Evolutionary conservation across 1,284 basidiomycete species (phyloP), one percentile per base, ranked within the genome.

Genomic region (Microbotryum scabiosae): DNA sequence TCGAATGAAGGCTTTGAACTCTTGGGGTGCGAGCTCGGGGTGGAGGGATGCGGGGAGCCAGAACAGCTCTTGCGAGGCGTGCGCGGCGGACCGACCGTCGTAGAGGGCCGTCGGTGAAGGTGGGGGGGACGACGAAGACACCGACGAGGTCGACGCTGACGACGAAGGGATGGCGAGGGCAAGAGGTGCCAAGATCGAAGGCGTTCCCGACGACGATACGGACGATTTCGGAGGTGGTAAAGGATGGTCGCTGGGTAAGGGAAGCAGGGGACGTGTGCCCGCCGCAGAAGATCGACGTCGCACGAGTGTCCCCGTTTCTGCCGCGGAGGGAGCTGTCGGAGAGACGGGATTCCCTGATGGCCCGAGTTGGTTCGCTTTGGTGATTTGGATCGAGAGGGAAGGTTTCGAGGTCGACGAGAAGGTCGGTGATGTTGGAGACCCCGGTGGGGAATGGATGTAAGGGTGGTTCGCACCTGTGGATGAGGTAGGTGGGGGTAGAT

Each of bases 1-100:
- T 75, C 93, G 89, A 69, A 98, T 83, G 73, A 97, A 97, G 30
- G 85, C 85, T 62, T 90, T 85, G 76, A 98, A 98, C 76, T 97
- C 91, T 56, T 85, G 85, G 12, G 96, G 96, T 1, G 93, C 94
- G 73, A 98, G 88, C 78, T 98, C 94, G 23, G 94, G 96, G 74
- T 98, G 94, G 25, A 97, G 80, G 59, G 87, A 84, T 18, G 94
- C 94, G 46, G 94, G 94, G 20, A 98, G 90, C 94, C 94, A 98
- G 79, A 97, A 97, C 63, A 97, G 83, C 75, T 90, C 64, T 25
- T 58, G 62, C 4, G 55, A 51, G 20, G 61, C 23, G 7, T 51
- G 45, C 6, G 54, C 49, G 6, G 41, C 46, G 26, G 30, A 26
- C 9, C 28, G n/a, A 1, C 49, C 56, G 25, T 50, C 30, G 49